Base-by-base conservation (phyloP, 1,284 basidiomycete genomes). In the Austroboletus rostrupii region DNA sequence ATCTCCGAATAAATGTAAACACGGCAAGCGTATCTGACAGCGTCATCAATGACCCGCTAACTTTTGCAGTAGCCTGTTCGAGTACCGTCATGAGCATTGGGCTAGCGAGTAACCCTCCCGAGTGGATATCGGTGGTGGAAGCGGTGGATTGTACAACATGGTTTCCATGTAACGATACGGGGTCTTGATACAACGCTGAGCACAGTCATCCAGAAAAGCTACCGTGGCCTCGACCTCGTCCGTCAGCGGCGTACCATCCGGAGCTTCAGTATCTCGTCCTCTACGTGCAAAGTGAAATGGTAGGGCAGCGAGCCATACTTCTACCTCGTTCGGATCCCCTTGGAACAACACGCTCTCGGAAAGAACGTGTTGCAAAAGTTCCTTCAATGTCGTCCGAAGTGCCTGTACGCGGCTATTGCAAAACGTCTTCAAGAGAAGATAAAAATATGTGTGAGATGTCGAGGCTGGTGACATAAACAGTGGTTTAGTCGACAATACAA, bases 91-190 rank as follows among this genome's bases (percentile, higher is more conserved):
- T 81, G 5, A 96, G 64, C 7, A 96, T 72, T 0, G 90, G 89
- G 56, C 87, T 91, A 1, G 82, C 59, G 23, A 79, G 55, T 64
- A 59, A 5, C 59, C 60, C 37, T 43, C 28, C 29, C 23, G 12
- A 43, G 13, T 53, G 44, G 9, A 41, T 40, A 28, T 55, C 29
- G 12, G 41, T 12, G 5, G 31, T 32, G 3, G 43, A 43, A 12
- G 51, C 19, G 5, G 53, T 42, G 3, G 55, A 52, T 43, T 54
- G 53, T 4, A 49, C 50, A 5, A 41, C 57, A 70, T 47, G 12
- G 85, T 83, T 61, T 97, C 94, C 48, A 96, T 76, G 64, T 97
- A 98, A 33, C 84, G 80, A 66, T 95, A 91, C 0, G 92, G 90
- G 1, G 86, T 89, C 70, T 90, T 93, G 55, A 86, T 62, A 57